phyloP scores from a whole-genome alignment of 2,329 filamentous ascomycete genomes.

The Sphaceloma murrayae region DNA sequence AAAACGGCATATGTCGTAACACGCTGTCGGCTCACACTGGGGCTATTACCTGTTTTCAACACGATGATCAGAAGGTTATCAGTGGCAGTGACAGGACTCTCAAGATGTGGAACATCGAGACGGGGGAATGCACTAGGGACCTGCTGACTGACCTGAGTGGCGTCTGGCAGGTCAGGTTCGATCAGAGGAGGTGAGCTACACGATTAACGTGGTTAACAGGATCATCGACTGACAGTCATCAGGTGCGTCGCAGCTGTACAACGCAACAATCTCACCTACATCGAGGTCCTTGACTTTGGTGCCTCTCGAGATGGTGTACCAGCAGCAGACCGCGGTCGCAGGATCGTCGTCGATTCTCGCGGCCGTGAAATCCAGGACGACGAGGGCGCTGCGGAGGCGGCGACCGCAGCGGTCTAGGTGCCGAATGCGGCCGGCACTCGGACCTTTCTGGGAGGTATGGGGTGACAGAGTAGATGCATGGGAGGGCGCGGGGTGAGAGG shows the following conservation, averaged over 20 bases:
- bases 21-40: constrained; percentile 89
- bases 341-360: constrained; percentile 49
- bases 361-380: constrained; percentile 29
- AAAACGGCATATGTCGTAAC: constrained; percentile 80
- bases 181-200: constrained; percentile 50
- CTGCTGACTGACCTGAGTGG: constrained; percentile 85
- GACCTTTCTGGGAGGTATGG: not conserved
- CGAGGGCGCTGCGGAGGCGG: too few species aligned
- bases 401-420: constrained; percentile 1
- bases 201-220: too few species aligned
- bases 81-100: constrained; percentile 90
- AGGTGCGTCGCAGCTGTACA: constrained; percentile 95
- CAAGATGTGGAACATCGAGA: constrained; percentile 97
- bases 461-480: too few species aligned
- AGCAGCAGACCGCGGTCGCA: constrained; percentile 64
- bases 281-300: constrained; percentile 97
- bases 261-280: constrained; percentile 82
- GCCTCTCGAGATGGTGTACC: constrained; percentile 81
- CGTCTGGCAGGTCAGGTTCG: constrained; percentile 99
- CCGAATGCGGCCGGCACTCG: not conserved
- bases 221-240: not conserved
- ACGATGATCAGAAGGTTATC: constrained; percentile 93
- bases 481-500: too few species aligned
- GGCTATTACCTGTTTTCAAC: constrained; percentile 97
- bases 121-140: constrained; percentile 85